These are phyloP conservation scores for Corchorus capsularis DNA, from an alignment of 345 rosid genomes.

Conservation along the genomic window DNA sequence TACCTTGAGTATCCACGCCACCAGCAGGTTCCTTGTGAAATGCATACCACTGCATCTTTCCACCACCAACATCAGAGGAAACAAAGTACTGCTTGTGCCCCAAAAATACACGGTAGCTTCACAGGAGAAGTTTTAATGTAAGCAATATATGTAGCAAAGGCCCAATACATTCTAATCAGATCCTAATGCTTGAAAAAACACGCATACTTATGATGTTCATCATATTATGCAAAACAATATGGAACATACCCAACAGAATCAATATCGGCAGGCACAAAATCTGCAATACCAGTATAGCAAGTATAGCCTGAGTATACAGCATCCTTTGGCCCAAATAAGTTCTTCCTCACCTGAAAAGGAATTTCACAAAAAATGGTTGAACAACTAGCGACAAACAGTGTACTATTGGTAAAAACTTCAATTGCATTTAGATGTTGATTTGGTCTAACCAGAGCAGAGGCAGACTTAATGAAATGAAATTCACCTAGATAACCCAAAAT, in stretches of 20 bases:
- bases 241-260: conserved; percentile 84
- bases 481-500: too few species aligned
- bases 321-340: conserved; percentile 75
- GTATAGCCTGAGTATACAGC: conserved; percentile 84
- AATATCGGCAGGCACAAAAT: conserved; percentile 86
- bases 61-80: conserved; percentile 94
- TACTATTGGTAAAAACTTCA: not conserved
- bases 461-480: not conserved
- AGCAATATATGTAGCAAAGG: conserved; percentile 6
- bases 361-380: conserved; percentile 6
- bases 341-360: conserved; percentile 69
- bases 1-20: conserved; percentile 71
- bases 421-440: not conserved
- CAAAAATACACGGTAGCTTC: conserved; percentile 85
- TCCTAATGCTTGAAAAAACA: not conserved
- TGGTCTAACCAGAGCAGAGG: not conserved
- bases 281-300: conserved; percentile 94
- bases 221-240: conserved; percentile 3
- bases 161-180: not conserved
- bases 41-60: conserved; percentile 99
- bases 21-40: conserved; percentile 84
- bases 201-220: not conserved
- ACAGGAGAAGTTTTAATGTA: conserved; percentile 24
- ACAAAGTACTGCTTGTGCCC: conserved; percentile 98
- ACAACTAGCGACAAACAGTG: conserved; percentile 15